Base-by-base conservation (phyloP, 805 yeast genomes). In the Metschnikowia bowlesiae region DNA sequence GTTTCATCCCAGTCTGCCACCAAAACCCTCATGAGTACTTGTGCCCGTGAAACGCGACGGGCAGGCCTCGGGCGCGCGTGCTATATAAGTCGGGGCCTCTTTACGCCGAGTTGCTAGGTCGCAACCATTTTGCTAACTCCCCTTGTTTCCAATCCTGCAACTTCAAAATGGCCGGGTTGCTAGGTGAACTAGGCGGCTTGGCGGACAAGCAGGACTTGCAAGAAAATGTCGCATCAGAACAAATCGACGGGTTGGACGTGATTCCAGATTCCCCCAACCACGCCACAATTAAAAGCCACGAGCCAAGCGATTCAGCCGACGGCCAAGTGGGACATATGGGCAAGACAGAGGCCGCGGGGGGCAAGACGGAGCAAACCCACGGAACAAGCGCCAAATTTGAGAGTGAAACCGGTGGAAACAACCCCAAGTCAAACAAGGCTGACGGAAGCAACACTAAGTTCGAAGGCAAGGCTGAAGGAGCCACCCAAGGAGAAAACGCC, bases 1-100 rank as follows among this genome's bases (percentile, higher is more conserved):
- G 89, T 84, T 39, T 83, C 88, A 60, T 84, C 89, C 83, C 86
- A 84, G 56, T 84, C 89, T 3, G 78, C 63, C 1, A 82, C 70
- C 41, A 39, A 39, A 6, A 28, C 41, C n/a, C 8, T n/a, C 31
- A 39, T 26, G 13, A 26, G 32, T 26, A n/a, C 8, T 36, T 10
- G 3, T 16, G 22, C 26, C 26, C 26, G 13, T 36, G 39, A 18
- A 26, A 1, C 8, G 4, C n/a, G 8, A 11, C 4, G 36, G 6
- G 16, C 16, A 37, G 36, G 36, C 11, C 33, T n/a, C 13, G 13
- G 26, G 38, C 35, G 29, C 35, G 44, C 16, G 35, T 40, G 44
- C 29, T 13, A 28, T 16, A 40, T 40, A 31, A 18, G 44, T n/a
- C n/a, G 28, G 22, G 13, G 6, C 32, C 10, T n/a, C 35, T 28